Conservation (phyloP, 495 filamentous ascomycete species). For the Neurospora intermedia region DNA sequence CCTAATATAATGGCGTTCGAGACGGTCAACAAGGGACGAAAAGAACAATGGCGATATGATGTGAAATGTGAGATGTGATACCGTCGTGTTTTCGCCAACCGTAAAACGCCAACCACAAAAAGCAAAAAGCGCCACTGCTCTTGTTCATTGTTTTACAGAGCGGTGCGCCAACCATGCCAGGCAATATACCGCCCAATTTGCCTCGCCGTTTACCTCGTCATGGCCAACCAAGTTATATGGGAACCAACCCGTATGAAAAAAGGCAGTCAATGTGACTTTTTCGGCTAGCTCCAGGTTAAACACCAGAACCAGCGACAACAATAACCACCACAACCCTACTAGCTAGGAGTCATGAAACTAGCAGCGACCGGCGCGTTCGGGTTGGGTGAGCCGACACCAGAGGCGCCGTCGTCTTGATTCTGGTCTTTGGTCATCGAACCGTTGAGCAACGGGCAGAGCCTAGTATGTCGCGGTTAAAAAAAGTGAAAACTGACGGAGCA, state of each 20-base stretch:
- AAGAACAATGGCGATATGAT: neutral
- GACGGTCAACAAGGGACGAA: neutral
- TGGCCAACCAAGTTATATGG: neutral
- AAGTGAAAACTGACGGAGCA: neutral
- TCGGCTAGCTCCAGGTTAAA: neutral
- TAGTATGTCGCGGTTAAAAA: slow-evolving; percentile 33
- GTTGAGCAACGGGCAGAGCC: slow-evolving; percentile 85
- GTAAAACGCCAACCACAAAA: neutral
- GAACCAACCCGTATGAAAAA: neutral
- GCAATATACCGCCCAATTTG: neutral
- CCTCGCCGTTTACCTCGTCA: neutral
- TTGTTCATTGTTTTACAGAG: neutral
- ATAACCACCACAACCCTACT: neutral
- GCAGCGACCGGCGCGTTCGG: slow-evolving; percentile 26
- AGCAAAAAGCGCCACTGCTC: neutral
- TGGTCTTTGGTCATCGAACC: slow-evolving; percentile 70
- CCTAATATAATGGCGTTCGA: neutral
- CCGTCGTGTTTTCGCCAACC: neutral
- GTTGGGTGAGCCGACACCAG: slow-evolving; percentile 40
- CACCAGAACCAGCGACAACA: neutral
- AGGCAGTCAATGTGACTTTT: neutral
- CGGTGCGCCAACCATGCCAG: neutral
- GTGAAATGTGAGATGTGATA: neutral
- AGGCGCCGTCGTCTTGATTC: slow-evolving; percentile 33
- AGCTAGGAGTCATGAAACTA: slow-evolving; percentile 17